Conservation (phyloP, 1,284 basidiomycete species). For the Anthracocystis setariae region DNA sequence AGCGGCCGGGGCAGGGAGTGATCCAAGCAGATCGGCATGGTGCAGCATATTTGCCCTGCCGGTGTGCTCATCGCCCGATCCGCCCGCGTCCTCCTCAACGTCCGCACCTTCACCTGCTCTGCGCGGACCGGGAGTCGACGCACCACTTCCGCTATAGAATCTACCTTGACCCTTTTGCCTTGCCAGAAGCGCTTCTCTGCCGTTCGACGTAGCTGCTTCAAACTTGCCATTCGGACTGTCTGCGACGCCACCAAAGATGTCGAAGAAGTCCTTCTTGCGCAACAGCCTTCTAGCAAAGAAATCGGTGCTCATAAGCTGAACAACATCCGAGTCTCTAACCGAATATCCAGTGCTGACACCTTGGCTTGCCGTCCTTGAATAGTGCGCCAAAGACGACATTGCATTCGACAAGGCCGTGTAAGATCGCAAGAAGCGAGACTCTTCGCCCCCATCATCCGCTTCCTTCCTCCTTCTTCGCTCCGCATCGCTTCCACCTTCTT, state of each 20-base stretch:
- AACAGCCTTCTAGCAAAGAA: slow-evolving; percentile 45
- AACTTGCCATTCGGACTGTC: slow-evolving; percentile 10
- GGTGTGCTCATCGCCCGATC: slow-evolving; percentile 2
- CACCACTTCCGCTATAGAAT: slow-evolving; percentile 45
- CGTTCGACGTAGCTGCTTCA: slow-evolving; percentile 15
- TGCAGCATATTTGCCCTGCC: slow-evolving; percentile 17
- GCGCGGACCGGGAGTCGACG: slow-evolving; percentile 30
- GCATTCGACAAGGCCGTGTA: slow-evolving; percentile 56
- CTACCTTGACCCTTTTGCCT: slow-evolving; percentile 17
- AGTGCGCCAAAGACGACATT: slow-evolving; percentile 50
- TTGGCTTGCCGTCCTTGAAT: slow-evolving; percentile 32
- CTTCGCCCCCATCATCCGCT: slow-evolving; percentile 22
- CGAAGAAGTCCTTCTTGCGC: slow-evolving; percentile 42
- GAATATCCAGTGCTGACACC: slow-evolving; percentile 37
- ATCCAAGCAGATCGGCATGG: slow-evolving; percentile 42
- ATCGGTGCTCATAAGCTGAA: slow-evolving; percentile 59
- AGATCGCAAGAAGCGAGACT: slow-evolving; percentile 53
- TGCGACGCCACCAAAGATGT: slow-evolving; percentile 22
- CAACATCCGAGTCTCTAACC: slow-evolving; percentile 55
- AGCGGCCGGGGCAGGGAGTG: slow-evolving; percentile 36
- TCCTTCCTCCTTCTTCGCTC: slow-evolving; percentile 3
- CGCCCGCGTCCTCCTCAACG: background rate
- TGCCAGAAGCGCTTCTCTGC: slow-evolving; percentile 21
- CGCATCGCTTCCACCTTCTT: slow-evolving; percentile 6
- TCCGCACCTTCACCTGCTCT: slow-evolving; percentile 3